Percentiles rank a stretch among this genome's conserved stretches.
phyloP scores from a whole-genome alignment of 192 early-diverging fungal species.

The Backusella tuberculispora region DNA sequence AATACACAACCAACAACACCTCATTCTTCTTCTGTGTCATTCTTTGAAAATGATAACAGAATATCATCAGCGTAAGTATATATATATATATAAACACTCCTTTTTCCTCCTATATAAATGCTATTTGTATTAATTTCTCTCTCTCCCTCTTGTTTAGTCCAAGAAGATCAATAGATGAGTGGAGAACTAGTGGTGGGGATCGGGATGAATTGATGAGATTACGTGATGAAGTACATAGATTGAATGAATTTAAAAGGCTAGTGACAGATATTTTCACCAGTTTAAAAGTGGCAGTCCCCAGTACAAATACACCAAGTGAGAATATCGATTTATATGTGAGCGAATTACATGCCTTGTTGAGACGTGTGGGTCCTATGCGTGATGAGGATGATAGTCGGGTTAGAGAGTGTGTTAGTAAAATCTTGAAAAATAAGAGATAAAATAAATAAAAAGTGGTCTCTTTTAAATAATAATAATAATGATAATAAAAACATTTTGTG shows the following conservation, averaged over 20 bases:
- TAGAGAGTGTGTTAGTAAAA: background rate
- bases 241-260: constrained; percentile 2
- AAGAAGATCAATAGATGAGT: constrained; percentile 11
- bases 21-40: background rate
- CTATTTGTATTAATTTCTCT: background rate
- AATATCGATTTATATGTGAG: constrained; percentile 6
- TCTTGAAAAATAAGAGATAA: background rate
- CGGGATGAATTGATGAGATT: constrained; percentile 4
- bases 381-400: background rate
- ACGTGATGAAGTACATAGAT: background rate
- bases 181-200: background rate
- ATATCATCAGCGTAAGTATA: background rate
- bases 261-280: background rate
- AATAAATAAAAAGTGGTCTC: background rate
- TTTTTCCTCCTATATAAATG: background rate
- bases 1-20: constrained; percentile 19
- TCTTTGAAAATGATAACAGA: constrained; percentile 16
- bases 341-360: constrained; percentile 5
- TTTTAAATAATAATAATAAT: too few relatives aligned
- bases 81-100: background rate
- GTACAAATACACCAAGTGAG: background rate
- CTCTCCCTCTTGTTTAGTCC: background rate
- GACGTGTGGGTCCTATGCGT: constrained; percentile 9
- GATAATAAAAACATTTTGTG: background rate
- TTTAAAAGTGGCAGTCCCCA: background rate